Conservation (phyloP, 805 yeast genomes). For the Yarrowia sp. region DNA sequence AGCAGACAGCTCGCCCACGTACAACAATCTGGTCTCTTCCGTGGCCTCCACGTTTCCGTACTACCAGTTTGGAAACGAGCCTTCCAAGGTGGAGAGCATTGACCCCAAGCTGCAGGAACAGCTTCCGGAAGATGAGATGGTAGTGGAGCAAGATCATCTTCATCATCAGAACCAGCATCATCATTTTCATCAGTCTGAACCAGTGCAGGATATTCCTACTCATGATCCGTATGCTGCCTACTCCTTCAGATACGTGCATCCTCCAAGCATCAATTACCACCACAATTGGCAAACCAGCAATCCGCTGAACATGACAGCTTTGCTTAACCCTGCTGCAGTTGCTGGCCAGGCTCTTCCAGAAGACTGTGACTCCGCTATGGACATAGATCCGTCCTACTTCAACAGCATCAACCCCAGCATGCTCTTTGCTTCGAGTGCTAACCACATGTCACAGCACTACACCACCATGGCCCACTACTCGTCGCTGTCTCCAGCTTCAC, state of each 20-base stretch:
- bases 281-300: not conserved
- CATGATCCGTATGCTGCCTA: slow-evolving; percentile 11
- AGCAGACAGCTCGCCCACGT: not conserved
- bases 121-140: not conserved
- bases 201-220: not conserved
- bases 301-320: not conserved
- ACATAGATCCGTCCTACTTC: not conserved
- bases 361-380: not conserved
- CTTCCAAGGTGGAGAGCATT: not conserved
- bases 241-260: slow-evolving; percentile 10
- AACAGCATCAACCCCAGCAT: slow-evolving; percentile 1
- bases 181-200: not conserved
- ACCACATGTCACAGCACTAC: not conserved
- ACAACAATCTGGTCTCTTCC: not conserved
- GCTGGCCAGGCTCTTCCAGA: not conserved
- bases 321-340: not conserved
- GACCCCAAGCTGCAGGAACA: not conserved
- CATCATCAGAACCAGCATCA: too few relatives aligned
- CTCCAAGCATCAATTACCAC: not conserved
- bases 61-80: slow-evolving; percentile 1
- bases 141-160: too few relatives aligned
- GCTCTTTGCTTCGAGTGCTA: not conserved
- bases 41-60: not conserved
- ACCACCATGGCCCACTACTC: slow-evolving; percentile 6
- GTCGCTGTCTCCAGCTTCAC: not conserved